phyloP scores from a whole-genome alignment of 2,329 filamentous ascomycete species.

The Basipetospora chlamydospora region DNA sequence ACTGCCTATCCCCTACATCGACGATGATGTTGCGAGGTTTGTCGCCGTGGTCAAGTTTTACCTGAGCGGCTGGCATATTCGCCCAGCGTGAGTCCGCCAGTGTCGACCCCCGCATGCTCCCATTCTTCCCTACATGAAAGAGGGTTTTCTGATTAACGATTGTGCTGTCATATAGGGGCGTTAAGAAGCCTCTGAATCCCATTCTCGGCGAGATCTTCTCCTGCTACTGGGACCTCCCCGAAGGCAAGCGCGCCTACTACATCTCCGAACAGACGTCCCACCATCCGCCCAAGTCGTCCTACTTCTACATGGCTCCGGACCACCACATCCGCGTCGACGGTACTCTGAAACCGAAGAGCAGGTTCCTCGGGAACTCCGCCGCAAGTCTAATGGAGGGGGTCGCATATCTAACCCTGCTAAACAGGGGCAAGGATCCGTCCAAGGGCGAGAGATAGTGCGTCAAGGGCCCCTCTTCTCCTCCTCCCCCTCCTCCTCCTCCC shows the following conservation, averaged over 20 bases:
- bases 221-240: constrained; percentile 86
- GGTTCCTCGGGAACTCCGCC: constrained; percentile 91
- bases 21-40: constrained; percentile 81
- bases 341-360: constrained; percentile 85
- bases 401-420: constrained; percentile 69
- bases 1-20: constrained; percentile 70
- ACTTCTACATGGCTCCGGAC: constrained; percentile 95
- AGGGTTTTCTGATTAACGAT: no score
- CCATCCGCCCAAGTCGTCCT: constrained; percentile 95
- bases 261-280: constrained; percentile 96
- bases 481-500: not conserved
- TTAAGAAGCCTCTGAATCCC: constrained; percentile 96
- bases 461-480: no score
- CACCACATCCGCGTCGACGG: constrained; percentile 93
- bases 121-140: no score
- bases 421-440: constrained; percentile 51
- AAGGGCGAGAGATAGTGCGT: constrained; percentile 78
- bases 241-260: constrained; percentile 81
- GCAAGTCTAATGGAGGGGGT: constrained; percentile 98
- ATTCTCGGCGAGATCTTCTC: constrained; percentile 91
- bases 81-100: constrained; percentile 59
- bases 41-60: constrained; percentile 97
- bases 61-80: constrained; percentile 96
- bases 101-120: no score
- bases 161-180: no score